Conservation (phyloP, 257 asterid genomes). For the Gentiana macrophylla region DNA sequence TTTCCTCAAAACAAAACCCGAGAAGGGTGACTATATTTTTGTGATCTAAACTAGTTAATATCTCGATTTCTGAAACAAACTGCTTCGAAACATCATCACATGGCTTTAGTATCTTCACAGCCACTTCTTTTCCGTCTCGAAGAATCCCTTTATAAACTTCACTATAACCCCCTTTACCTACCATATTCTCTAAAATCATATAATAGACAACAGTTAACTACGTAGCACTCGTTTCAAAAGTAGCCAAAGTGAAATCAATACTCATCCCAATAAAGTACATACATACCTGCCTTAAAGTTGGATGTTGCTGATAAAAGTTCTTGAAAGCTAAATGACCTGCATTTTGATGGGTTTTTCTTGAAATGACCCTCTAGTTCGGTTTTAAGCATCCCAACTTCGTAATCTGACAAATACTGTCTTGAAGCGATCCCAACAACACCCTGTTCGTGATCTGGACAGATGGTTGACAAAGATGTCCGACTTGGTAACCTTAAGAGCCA, state of each 20-base stretch:
- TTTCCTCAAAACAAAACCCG: constrained; percentile 76
- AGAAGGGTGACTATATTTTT: constrained; percentile 52
- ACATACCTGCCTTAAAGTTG: constrained; percentile 52
- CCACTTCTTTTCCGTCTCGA: constrained; percentile 55
- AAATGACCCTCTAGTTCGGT: constrained; percentile 49
- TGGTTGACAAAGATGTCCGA: constrained; percentile 51
- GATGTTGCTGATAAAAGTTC: constrained; percentile 67
- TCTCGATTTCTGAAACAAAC: constrained; percentile 73
- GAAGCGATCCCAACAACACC: constrained; percentile 19
- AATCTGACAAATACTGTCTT: constrained; percentile 16
- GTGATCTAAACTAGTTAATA: constrained; percentile 58
- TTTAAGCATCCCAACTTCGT: constrained; percentile 10
- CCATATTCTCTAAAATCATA: constrained; percentile 48
- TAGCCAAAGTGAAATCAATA: neutral
- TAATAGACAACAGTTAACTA: neutral
- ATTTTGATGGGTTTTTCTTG: constrained; percentile 41
- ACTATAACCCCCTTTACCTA: constrained; percentile 94
- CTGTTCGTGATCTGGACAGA: constrained; percentile 64
- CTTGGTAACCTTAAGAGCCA: constrained; percentile 43
- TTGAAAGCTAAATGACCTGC: constrained; percentile 52
- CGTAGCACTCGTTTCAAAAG: neutral
- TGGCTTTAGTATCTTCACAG: constrained; percentile 74
- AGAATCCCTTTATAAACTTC: constrained; percentile 62
- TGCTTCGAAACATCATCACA: constrained; percentile 54
- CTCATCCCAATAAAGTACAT: constrained; percentile 6